phyloP scores from a whole-genome alignment of 2,329 filamentous ascomycete species.

The Penicillium glabrum region DNA sequence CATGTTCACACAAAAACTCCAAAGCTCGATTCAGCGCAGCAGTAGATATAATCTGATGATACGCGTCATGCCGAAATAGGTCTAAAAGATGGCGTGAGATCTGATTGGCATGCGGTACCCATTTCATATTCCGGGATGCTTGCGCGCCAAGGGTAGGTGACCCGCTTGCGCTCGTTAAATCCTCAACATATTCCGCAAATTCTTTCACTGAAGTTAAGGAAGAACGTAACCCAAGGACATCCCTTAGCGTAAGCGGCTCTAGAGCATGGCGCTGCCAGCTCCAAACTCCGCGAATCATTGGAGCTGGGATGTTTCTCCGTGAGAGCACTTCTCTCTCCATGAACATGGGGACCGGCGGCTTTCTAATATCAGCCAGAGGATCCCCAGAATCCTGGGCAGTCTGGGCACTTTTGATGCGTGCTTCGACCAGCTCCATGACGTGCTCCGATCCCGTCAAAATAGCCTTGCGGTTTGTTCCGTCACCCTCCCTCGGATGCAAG shows the following conservation, averaged over 20 bases:
- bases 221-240: slow-evolving; percentile 18
- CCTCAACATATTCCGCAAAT: slow-evolving; percentile 42
- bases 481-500: slow-evolving; percentile 28
- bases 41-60: slow-evolving; percentile 36
- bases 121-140: not conserved
- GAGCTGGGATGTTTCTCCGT: slow-evolving; percentile 22
- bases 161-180: slow-evolving; percentile 30
- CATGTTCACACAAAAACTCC: slow-evolving; percentile 36
- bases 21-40: slow-evolving; percentile 44
- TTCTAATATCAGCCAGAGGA: slow-evolving; percentile 30
- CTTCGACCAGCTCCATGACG: slow-evolving; percentile 32
- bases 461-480: slow-evolving; percentile 34
- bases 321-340: slow-evolving; percentile 27
- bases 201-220: slow-evolving; percentile 30
- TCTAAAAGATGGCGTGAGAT: slow-evolving; percentile 24
- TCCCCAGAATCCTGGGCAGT: slow-evolving; percentile 26
- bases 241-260: slow-evolving; percentile 5
- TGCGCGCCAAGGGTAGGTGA: slow-evolving; percentile 4
- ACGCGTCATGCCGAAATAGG: slow-evolving; percentile 34
- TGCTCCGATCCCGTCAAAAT: slow-evolving; percentile 36
- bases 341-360: slow-evolving; percentile 30
- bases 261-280: slow-evolving; percentile 7
- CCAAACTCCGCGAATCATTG: slow-evolving; percentile 35
- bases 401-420: slow-evolving; percentile 25
- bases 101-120: slow-evolving; percentile 8